phyloP scores from a whole-genome alignment of 352 stramenopile species.

The Phytopythium helicoides region DNA sequence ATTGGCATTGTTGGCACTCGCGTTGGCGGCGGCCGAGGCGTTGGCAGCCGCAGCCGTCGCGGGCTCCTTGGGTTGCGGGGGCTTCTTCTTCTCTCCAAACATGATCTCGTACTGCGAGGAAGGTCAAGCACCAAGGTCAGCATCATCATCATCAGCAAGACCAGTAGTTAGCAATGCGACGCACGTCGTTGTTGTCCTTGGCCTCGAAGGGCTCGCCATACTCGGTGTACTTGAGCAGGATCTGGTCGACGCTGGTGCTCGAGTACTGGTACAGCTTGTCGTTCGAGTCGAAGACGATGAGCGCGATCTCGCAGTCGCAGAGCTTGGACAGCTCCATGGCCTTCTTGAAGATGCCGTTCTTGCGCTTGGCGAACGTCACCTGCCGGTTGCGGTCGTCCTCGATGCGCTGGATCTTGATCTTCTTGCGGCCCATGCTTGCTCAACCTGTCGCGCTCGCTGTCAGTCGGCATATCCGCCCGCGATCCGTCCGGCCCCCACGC shows the following conservation, averaged over 20 bases:
- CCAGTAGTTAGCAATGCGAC: constrained; percentile 6
- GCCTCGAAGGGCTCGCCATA: constrained; percentile 80
- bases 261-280: constrained; percentile 86
- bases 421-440: constrained; percentile 79
- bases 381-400: constrained; percentile 84
- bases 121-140: constrained; percentile 4
- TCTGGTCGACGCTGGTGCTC: constrained; percentile 79
- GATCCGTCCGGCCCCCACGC: not conserved
- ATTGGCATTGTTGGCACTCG: constrained; percentile 9
- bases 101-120: constrained; percentile 69
- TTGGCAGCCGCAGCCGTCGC: constrained; percentile 15
- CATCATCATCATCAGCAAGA: not conserved
- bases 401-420: constrained; percentile 89
- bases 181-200: constrained; percentile 83
- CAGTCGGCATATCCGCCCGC: too few relatives aligned
- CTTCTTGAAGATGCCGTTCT: constrained; percentile 87
- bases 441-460: too few relatives aligned
- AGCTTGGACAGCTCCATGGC: constrained; percentile 87
- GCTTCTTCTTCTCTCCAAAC: constrained; percentile 82
- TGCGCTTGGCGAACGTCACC: constrained; percentile 83
- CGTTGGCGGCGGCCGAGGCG: constrained; percentile 6
- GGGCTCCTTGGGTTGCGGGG: constrained; percentile 29
- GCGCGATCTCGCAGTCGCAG: constrained; percentile 82
- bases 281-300: constrained; percentile 88
- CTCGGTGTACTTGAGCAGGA: constrained; percentile 85